phyloP scores from a whole-genome alignment of 2,329 filamentous ascomycete species.

The Pestalotiopsis sp. region DNA sequence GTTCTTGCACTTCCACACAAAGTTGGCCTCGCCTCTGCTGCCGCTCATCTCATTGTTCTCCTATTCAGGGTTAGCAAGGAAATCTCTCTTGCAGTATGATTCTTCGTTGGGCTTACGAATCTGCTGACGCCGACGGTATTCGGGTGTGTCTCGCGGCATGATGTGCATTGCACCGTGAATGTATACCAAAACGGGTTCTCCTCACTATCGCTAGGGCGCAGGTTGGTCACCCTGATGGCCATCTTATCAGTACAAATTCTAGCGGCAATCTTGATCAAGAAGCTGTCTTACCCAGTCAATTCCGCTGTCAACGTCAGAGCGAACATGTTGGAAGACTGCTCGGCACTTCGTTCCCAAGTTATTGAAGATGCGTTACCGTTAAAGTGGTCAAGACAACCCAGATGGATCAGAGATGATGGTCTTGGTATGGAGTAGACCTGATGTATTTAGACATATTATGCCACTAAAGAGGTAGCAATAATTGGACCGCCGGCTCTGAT shows the following conservation, averaged over 20 bases:
- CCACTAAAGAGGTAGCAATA: neutral
- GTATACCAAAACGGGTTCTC: conserved; percentile 93
- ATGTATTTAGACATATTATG: neutral
- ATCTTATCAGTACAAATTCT: neutral
- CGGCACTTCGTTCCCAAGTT: neutral
- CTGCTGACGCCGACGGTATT: conserved; percentile 87
- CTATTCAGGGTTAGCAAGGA: conserved; percentile 42
- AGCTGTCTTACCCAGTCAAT: conserved; percentile 60
- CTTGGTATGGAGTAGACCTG: neutral
- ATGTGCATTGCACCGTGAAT: conserved; percentile 98
- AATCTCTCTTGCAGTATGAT: neutral
- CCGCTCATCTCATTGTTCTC: conserved; percentile 90
- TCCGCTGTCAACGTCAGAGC: conserved; percentile 69
- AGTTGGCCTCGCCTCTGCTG: conserved; percentile 94
- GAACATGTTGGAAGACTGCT: conserved; percentile 52
- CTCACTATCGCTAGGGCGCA: conserved; percentile 80
- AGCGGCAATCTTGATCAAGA: neutral
- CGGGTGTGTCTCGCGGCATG: conserved; percentile 85
- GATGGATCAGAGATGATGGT: conserved; percentile 1
- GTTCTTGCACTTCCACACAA: conserved; percentile 99
- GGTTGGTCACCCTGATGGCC: conserved; percentile 76
- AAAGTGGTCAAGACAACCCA: neutral
- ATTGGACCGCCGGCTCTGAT: neutral
- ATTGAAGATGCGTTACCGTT: neutral
- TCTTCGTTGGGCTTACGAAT: conserved; percentile 65